A percentile compares a stretch with the other conserved stretches of the same genome.
phyloP scores from a whole-genome alignment of 2,329 filamentous ascomycete species.

The Coniosporium tulheliwenetii region DNA sequence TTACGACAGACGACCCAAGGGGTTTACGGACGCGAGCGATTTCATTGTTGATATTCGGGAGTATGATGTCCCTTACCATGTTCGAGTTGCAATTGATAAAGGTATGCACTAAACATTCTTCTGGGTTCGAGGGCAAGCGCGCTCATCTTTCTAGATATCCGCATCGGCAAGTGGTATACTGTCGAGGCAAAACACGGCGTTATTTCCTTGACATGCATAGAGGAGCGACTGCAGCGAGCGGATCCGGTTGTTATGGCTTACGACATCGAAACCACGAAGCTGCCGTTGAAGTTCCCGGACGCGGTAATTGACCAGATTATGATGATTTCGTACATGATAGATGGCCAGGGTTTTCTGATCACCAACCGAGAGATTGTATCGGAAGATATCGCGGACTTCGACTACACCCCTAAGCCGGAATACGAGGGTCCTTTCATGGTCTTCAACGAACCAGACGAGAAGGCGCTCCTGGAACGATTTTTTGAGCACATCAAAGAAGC shows the following conservation, averaged over 20 bases:
- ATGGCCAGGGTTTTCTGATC: slow-evolving; percentile 93
- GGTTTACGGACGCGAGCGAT: slow-evolving; percentile 80
- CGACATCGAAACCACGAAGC: slow-evolving; percentile 95
- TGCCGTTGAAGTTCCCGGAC: slow-evolving; percentile 93
- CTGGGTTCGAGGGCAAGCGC: not conserved
- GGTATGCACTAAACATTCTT: slow-evolving; percentile 28
- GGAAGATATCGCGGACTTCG: slow-evolving; percentile 93
- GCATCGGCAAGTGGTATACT: slow-evolving; percentile 93
- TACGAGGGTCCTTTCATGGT: slow-evolving; percentile 93
- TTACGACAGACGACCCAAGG: slow-evolving; percentile 64
- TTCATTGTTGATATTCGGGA: slow-evolving; percentile 97
- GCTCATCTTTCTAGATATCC: slow-evolving; percentile 49
- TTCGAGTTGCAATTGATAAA: slow-evolving; percentile 94
- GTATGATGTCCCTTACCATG: slow-evolving; percentile 98
- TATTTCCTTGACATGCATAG: slow-evolving; percentile 68
- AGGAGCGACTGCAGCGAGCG: slow-evolving; percentile 75
- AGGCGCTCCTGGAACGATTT: slow-evolving; percentile 74
- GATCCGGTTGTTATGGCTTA: slow-evolving; percentile 98
- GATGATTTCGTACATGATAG: slow-evolving; percentile 99
- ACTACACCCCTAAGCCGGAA: slow-evolving; percentile 94
- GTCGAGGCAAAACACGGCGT: slow-evolving; percentile 87
- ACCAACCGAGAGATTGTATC: slow-evolving; percentile 97
- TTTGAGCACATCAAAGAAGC: slow-evolving; percentile 93
- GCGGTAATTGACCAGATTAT: slow-evolving; percentile 91
- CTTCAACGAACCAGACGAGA: slow-evolving; percentile 95